A percentile compares a stretch with the other conserved stretches of the same genome.
These are phyloP conservation scores for Clonostachys rhizophaga DNA, from an alignment of 2,329 filamentous ascomycete genomes.

Conservation along the genomic window DNA sequence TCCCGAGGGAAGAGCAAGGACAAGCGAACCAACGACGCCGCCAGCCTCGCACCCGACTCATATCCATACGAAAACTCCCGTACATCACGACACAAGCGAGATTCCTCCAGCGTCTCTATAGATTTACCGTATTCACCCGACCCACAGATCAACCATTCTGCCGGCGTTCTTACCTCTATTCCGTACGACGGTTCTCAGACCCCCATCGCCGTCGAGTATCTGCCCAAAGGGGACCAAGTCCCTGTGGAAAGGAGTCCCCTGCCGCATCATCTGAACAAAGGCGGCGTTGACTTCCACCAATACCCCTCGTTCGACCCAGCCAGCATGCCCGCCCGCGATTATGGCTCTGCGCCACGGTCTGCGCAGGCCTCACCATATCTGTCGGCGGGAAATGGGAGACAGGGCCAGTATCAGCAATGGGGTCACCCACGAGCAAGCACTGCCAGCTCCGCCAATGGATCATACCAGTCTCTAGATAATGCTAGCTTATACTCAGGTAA, in stretches of 20 bases:
- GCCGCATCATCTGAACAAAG: slow-evolving; percentile 80
- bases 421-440: slow-evolving; percentile 50
- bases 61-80: slow-evolving; percentile 47
- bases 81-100: slow-evolving; percentile 70
- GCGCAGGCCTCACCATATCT: not conserved
- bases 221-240: slow-evolving; percentile 62
- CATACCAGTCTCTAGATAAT: slow-evolving; percentile 51
- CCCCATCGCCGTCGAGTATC: slow-evolving; percentile 68
- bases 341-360: slow-evolving; percentile 50
- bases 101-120: slow-evolving; percentile 66
- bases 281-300: slow-evolving; percentile 77
- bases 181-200: slow-evolving; percentile 78
- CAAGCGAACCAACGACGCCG: slow-evolving; percentile 55
- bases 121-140: slow-evolving; percentile 64
- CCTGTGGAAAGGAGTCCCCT: slow-evolving; percentile 65
- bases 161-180: slow-evolving; percentile 82
- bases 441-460: slow-evolving; percentile 42
- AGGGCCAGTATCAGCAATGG: slow-evolving; percentile 76
- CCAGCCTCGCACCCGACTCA: slow-evolving; percentile 48
- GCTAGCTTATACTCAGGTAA: slow-evolving; percentile 54
- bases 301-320: slow-evolving; percentile 70
- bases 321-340: slow-evolving; percentile 49
- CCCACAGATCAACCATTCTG: slow-evolving; percentile 62
- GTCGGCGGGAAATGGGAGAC: slow-evolving; percentile 54
- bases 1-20: slow-evolving; percentile 80